Evolutionary conservation across 169 alveolate genomes (phyloP), one percentile per base, ranked within the genome.

Genomic region (Neospora caninum): DNA sequence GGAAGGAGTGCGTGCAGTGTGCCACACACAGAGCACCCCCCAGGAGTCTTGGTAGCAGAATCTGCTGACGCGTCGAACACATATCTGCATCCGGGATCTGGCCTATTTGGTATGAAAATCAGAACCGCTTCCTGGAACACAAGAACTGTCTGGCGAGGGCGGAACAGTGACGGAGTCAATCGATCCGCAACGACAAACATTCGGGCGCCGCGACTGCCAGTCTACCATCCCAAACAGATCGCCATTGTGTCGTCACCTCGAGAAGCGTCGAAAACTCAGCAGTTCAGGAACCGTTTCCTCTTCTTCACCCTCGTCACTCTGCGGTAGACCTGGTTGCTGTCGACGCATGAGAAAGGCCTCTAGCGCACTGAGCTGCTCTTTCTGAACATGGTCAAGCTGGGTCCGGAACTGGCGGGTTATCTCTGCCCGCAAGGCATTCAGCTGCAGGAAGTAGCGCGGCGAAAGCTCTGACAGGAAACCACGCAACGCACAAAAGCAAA

Each of bases 351-450:
- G 69, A 31, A 13, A 43, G 25, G 34, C 41, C 64, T 82, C 89
- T 36, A 82, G 89, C 27, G 89, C 89, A 41, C 2, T 29, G 27
- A 82, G 69, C 39, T 82, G 89, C 39, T 43, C 69, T 36, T 31
- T 22, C 67, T 82, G 89, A 22, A 82, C 6, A 9, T 82, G 69
- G 34, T 43, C 43, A 27, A 82, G 53, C n/a, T 43, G 89, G 10
- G 31, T 2, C 18, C 67, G 89, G 38, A 38, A 82, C 69, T 42
- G 89, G 69, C 89, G 89, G 38, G 67, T 36, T 29, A 36, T 36
- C 89, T 38, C 89, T 0, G 64, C 64, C 67, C 89, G 89, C 89
- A 82, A 36, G 10, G 89, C 89, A 41, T 82, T 38, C 42, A 82
- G 89, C 36, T 82, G 89, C 2, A 82, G 53, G 31, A 36, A 38